Evolutionary conservation across 192 early-diverging fungal genomes (phyloP).

Genomic region (Phycomyces blakesleeanus): DNA sequence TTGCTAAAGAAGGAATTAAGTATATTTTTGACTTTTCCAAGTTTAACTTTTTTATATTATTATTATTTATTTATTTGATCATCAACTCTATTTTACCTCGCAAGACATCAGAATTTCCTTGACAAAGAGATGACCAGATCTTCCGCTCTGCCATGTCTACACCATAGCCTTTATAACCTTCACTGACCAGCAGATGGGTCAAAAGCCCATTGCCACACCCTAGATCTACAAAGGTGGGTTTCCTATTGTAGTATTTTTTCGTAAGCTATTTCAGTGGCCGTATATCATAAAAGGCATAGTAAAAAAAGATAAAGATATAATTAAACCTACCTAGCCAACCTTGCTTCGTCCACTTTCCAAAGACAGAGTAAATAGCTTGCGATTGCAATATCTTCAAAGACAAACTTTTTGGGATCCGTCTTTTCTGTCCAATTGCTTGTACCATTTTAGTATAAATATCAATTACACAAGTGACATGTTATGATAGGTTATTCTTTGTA

Average conservation of each 20-base stretch:
- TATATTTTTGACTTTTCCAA: conserved; percentile 3
- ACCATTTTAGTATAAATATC: background rate
- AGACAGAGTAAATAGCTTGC: conserved; percentile 77
- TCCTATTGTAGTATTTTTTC: conserved; percentile 6
- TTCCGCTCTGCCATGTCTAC: conserved; percentile 73
- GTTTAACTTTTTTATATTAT: background rate
- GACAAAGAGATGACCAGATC: conserved; percentile 64
- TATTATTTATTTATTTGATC: background rate
- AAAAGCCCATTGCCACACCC: conserved; percentile 87
- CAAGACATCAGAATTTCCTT: conserved; percentile 38
- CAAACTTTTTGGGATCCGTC: conserved; percentile 80
- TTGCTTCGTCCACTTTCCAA: conserved; percentile 56
- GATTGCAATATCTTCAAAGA: conserved; percentile 86
- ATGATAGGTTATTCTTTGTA: background rate
- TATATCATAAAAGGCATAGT: too few relatives aligned
- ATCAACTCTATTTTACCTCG: conserved; percentile 36
- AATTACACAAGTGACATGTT: background rate
- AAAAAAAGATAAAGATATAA: background rate
- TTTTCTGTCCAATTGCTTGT: conserved; percentile 68
- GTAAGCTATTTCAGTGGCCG: too few relatives aligned
- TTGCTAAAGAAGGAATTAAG: conserved; percentile 38
- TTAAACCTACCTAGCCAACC: conserved; percentile 4
- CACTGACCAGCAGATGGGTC: conserved; percentile 63
- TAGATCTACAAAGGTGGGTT: conserved; percentile 71
- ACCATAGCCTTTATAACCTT: conserved; percentile 71